Evolutionary conservation across 228 moss, liverwort and hornwort genomes (phyloP).

Genomic region (Sphagnum magellanicum): DNA sequence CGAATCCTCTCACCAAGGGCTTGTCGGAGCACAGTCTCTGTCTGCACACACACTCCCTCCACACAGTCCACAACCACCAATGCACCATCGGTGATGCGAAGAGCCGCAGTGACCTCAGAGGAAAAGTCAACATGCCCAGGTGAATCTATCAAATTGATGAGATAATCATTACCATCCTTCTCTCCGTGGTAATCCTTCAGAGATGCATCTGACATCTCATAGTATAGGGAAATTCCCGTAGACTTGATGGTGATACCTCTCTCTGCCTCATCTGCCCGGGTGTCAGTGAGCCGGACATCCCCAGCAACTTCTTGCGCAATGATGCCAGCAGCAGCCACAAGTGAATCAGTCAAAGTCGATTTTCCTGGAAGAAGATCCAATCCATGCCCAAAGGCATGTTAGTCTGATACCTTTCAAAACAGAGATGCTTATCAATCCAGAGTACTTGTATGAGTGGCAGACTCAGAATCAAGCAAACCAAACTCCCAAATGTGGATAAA

Average conservation of each 20-base stretch:
- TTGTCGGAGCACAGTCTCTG: conserved; percentile 10
- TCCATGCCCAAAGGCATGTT: too few relatives aligned
- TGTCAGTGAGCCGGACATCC: conserved; percentile 50
- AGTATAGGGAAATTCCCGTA: conserved; percentile 55
- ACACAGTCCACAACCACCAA: conserved; percentile 66
- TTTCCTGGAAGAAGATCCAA: conserved; percentile 25
- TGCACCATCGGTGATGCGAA: conserved; percentile 60
- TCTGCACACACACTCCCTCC: conserved; percentile 39
- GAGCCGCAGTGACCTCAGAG: conserved; percentile 55
- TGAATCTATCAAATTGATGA: conserved; percentile 65
- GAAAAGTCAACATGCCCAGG: conserved; percentile 66
- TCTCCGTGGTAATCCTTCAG: conserved; percentile 50
- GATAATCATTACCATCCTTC: conserved; percentile 45
- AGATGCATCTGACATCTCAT: conserved; percentile 27
- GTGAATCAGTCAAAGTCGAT: conserved; percentile 49
- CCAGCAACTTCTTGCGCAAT: conserved; percentile 52
- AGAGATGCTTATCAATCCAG: too few relatives aligned
- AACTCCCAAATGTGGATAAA: too few relatives aligned
- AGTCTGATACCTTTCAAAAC: too few relatives aligned
- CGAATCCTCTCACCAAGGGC: conserved; percentile 16
- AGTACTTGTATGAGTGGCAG: too few relatives aligned
- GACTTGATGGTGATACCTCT: conserved; percentile 67
- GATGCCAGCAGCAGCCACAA: conserved; percentile 61
- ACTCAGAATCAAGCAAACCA: too few relatives aligned
- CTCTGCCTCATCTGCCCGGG: conserved; percentile 59